Percentiles rank a stretch among this genome's conserved stretches.
Conservation (phyloP, 352 stramenopile species). For the Globisporangium cylindrosporum region DNA sequence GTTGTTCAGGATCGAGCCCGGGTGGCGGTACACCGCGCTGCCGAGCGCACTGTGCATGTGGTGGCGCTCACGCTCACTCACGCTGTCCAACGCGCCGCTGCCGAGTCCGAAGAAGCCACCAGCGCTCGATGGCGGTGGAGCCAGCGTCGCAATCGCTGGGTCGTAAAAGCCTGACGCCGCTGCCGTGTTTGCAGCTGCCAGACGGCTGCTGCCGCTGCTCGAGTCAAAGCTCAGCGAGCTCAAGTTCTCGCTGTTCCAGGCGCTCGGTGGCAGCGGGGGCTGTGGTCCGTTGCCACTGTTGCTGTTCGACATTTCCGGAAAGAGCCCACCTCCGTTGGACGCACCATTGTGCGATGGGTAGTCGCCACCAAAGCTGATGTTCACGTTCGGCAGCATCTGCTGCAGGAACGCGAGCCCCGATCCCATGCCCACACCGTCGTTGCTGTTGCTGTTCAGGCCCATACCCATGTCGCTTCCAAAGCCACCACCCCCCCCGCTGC, state of each 20-base stretch:
- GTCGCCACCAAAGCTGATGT: conserved; percentile 84
- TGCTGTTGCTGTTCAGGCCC: neutral
- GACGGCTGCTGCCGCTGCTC: neutral
- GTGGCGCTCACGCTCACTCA: conserved; percentile 23
- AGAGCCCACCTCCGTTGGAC: neutral
- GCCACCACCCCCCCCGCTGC: conserved; percentile 15
- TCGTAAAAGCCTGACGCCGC: conserved; percentile 38
- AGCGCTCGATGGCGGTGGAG: conserved; percentile 4
- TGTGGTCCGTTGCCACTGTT: neutral
- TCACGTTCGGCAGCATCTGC: conserved; percentile 87
- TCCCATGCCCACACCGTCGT: conserved; percentile 4
- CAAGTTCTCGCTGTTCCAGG: conserved; percentile 11
- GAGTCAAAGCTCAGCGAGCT: conserved; percentile 23
- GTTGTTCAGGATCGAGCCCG: conserved; percentile 49
- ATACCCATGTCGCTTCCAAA: conserved; percentile 12
- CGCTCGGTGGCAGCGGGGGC: conserved; percentile 2
- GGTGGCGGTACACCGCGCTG: conserved; percentile 33
- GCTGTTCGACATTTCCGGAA: conserved; percentile 7
- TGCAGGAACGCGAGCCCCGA: conserved; percentile 76
- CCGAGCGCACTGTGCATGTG: conserved; percentile 34
- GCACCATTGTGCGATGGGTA: conserved; percentile 26
- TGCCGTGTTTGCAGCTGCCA: conserved; percentile 11
- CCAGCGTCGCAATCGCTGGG: conserved; percentile 43
- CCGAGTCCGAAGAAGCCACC: conserved; percentile 29
- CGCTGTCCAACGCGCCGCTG: conserved; percentile 26